Evolutionary conservation across 768 basidiomycete species (phyloP), one percentile per base, ranked within the genome.

Genomic region (Candolleomyces efflorescens): DNA sequence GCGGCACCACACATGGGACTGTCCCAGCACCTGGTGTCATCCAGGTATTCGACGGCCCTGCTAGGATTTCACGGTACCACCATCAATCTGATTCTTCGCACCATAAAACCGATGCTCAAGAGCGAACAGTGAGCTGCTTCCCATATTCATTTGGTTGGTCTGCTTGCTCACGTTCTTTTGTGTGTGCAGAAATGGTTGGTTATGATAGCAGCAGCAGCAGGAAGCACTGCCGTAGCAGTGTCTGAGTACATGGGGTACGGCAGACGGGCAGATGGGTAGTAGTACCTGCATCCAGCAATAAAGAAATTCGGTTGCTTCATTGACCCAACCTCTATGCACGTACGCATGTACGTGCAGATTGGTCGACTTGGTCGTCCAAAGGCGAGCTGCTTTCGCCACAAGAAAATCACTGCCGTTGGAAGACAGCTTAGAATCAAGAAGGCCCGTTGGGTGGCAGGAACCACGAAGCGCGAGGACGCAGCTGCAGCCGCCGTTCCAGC

Each of bases 1-100:
- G 32, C 11, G 11, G 32, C 11, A 32, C 41, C 18, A 5, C 54
- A 4, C 26, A 50, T 50, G 24, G 49, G 27, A 15, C 22, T 15
- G n/a, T 36, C 15, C 54, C 20, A 4, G 6, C 18, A 12, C 37
- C 27, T 6, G 43, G 48, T 26, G 56, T 75, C 22, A 64, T 69
- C 24, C 67, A 74, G 61, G 53, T 78, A 15, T 82, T 81, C 58
- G 79, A 80, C 24, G 80, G 80, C 2, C 81, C 81, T 17, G 78
- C 80, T 5, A 69, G 73, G 15, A 64, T 69, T 18, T 64, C 67
- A 23, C 64, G 67, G 23, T 71, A 69, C 57, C 64, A 67, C 22
- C 68, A 70, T 53, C 61, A 63, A 52, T 54, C 49, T 15, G 26
- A 36, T 32, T 32, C 32, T 32, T 32, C 32, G 1, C 49, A 36